Evolutionary conservation across 208 protist genomes (phyloP).

Genomic region (Endotrypanum monterogeii): DNA sequence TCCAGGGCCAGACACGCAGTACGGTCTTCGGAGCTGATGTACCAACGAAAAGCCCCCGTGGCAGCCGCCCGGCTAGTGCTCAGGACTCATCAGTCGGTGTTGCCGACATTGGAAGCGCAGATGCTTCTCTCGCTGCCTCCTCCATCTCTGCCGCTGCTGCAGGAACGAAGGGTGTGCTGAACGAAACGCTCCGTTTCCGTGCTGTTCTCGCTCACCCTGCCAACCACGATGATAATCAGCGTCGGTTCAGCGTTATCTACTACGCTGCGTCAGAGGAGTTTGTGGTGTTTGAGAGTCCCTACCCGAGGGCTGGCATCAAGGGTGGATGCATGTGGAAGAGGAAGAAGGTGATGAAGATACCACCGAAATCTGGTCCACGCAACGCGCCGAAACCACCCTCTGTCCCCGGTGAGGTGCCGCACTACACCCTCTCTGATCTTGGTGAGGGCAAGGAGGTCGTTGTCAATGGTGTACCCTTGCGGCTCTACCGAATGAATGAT

Average conservation of each 20-base stretch:
- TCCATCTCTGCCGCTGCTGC: background rate
- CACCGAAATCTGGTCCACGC: constrained; percentile 33
- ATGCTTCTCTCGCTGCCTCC: constrained; percentile 1
- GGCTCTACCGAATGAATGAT: constrained; percentile 75
- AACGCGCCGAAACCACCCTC: constrained; percentile 35
- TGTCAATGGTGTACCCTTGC: constrained; percentile 73
- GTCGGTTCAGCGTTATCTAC: constrained; percentile 81
- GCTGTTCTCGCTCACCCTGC: constrained; percentile 57
- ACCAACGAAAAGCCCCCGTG: constrained; percentile 29
- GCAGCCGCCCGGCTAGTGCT: constrained; percentile 28
- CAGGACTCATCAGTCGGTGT: constrained; percentile 20
- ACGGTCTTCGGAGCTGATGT: constrained; percentile 34
- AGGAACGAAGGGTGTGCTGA: constrained; percentile 6
- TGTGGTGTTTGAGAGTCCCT: constrained; percentile 70
- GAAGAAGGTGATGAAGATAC: constrained; percentile 60
- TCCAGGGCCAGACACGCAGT: constrained; percentile 22
- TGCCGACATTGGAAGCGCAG: constrained; percentile 28
- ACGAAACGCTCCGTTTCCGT: constrained; percentile 78
- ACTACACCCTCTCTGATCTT: constrained; percentile 74
- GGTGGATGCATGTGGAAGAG: constrained; percentile 87
- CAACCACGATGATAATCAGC: constrained; percentile 48
- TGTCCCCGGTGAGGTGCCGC: constrained; percentile 23
- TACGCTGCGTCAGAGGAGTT: constrained; percentile 92
- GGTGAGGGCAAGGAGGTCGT: constrained; percentile 64
- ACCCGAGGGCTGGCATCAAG: constrained; percentile 67